Percentiles rank a stretch among this genome's conserved stretches.
These are phyloP conservation scores for Lactifluus subvellereus DNA, from an alignment of 768 basidiomycete genomes.

Conservation along the genomic window DNA sequence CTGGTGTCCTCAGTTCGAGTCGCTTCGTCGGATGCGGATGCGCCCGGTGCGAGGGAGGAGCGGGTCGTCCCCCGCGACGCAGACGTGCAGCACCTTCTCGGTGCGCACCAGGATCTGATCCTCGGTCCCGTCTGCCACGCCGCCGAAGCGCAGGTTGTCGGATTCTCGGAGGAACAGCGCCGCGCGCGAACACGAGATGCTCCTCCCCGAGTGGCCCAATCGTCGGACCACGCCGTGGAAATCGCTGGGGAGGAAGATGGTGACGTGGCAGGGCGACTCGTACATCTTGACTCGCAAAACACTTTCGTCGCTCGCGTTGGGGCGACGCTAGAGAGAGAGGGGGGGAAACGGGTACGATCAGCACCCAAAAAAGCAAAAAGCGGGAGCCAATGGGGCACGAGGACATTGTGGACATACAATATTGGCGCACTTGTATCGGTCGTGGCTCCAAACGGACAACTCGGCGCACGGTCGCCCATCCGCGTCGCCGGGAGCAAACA, in stretches of 20 bases:
- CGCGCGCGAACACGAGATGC: constrained; percentile 13
- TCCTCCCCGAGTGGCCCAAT: constrained; percentile 16
- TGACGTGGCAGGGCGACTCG: constrained; percentile 9
- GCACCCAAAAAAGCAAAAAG: too few species aligned
- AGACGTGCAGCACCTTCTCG: constrained; percentile 15
- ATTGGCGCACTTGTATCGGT: not conserved
- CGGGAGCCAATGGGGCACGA: too few species aligned
- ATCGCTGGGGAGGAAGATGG: constrained; percentile 11
- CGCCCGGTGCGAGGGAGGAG: not conserved
- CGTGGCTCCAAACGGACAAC: not conserved
- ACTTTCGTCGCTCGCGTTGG: not conserved
- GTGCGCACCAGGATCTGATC: constrained; percentile 14
- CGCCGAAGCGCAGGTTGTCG: constrained; percentile 9
- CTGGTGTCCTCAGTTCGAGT: not conserved
- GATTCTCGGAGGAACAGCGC: constrained; percentile 11
- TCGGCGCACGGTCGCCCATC: not conserved
- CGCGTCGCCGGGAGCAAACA: not conserved
- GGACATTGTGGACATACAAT: constrained; percentile 2
- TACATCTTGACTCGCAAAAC: constrained; percentile 13
- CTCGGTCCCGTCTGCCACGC: not conserved
- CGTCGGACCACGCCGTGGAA: constrained; percentile 18
- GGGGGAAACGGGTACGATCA: not conserved
- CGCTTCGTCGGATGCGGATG: not conserved
- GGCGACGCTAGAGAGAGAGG: not conserved
- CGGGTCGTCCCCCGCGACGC: constrained; percentile 4